These are phyloP conservation scores for Plectosphaerella plurivora DNA, from an alignment of 2,329 filamentous ascomycete species.

Conservation along the genomic window DNA sequence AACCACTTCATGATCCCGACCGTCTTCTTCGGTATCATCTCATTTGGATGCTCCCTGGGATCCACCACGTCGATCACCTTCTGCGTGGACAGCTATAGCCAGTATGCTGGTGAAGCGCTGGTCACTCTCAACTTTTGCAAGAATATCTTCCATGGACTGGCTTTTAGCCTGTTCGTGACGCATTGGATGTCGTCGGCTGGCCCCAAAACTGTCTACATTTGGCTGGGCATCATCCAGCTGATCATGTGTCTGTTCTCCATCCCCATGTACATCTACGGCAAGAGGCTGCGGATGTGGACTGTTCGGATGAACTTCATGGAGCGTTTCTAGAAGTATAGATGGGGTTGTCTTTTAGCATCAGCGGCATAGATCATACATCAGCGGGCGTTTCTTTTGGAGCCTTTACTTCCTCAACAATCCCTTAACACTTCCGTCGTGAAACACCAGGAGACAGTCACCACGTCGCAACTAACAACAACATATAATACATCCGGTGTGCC, in stretches of 20 bases:
- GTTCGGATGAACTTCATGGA: conserved; percentile 83
- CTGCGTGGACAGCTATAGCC: conserved; percentile 86
- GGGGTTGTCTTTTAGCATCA: no score
- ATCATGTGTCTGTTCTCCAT: conserved; percentile 69
- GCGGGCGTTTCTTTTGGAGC: no score
- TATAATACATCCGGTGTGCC: no score
- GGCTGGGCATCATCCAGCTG: conserved; percentile 81
- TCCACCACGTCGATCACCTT: conserved; percentile 93
- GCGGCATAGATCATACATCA: no score
- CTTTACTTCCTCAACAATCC: no score
- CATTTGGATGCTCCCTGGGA: conserved; percentile 86
- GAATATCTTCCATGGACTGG: conserved; percentile 85
- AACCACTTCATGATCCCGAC: conserved; percentile 90
- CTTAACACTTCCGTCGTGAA: no score
- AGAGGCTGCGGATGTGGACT: conserved; percentile 91
- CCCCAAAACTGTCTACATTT: conserved; percentile 72
- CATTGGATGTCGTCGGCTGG: conserved; percentile 76
- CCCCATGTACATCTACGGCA: conserved; percentile 93
- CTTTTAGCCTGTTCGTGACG: conserved; percentile 86
- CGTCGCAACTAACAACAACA: no score
- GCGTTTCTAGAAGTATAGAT: conserved; percentile 41
- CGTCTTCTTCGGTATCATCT: conserved; percentile 86
- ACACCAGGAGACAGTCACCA: no score
- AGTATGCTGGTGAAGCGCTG: conserved; percentile 89
- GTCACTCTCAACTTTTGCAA: conserved; percentile 94